These are phyloP conservation scores for Inonotus obliquus DNA, from an alignment of 1,284 basidiomycete genomes.

Conservation along the genomic window DNA sequence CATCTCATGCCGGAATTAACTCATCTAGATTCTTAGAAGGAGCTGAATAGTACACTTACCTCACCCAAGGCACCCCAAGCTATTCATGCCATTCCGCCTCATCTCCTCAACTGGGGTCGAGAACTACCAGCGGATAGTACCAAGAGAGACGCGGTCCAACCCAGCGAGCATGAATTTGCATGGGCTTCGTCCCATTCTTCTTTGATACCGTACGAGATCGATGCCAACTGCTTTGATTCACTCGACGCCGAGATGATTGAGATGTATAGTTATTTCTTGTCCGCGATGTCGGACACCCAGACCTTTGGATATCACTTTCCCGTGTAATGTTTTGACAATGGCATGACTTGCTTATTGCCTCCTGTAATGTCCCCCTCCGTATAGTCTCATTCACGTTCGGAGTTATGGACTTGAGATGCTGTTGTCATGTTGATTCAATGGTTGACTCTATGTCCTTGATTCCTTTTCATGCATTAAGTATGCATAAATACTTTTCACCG, in stretches of 20 bases:
- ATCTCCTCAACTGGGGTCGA: not conserved
- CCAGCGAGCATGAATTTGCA: too few relatives aligned
- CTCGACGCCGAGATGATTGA: not conserved
- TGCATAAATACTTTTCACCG: too few relatives aligned
- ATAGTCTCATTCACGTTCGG: too few relatives aligned
- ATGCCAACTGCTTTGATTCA: slow-evolving; percentile 18
- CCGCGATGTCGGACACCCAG: not conserved
- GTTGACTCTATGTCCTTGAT: too few relatives aligned
- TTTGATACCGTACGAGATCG: slow-evolving; percentile 30
- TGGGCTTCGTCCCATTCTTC: not conserved
- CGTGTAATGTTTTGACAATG: not conserved
- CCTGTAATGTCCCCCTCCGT: too few relatives aligned
- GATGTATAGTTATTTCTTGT: not conserved
- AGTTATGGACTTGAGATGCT: too few relatives aligned
- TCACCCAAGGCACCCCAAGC: not conserved
- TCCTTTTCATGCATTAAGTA: too few relatives aligned
- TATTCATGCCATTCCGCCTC: not conserved
- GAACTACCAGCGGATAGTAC: too few relatives aligned
- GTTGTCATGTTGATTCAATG: too few relatives aligned
- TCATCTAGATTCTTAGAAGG: not conserved
- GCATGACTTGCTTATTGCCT: too few relatives aligned
- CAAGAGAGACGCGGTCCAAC: too few relatives aligned
- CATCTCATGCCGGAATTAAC: not conserved
- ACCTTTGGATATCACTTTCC: not conserved
- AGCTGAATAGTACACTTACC: not conserved